Conservation (phyloP, 2,329 filamentous ascomycete species). For the Talaromyces funiculosus region DNA sequence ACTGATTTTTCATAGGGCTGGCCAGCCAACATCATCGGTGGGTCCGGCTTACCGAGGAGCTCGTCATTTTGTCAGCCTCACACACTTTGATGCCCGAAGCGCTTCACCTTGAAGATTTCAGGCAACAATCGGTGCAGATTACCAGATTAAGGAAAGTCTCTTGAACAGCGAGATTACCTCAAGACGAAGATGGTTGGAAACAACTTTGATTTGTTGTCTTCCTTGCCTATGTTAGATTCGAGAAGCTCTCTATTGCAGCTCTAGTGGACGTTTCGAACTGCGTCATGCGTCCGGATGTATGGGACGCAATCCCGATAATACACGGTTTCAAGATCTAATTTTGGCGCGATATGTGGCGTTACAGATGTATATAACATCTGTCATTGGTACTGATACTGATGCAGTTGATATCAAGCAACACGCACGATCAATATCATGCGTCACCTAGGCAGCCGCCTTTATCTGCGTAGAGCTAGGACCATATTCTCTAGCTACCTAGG, state of each 20-base stretch:
- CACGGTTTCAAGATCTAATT: background rate
- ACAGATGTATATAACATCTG: background rate
- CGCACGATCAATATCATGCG: background rate
- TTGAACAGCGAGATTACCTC: background rate
- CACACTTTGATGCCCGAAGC: constrained; percentile 9
- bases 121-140: constrained; percentile 3
- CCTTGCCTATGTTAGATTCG: background rate
- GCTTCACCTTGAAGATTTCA: constrained; percentile 8
- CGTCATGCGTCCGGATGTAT: background rate
- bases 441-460: background rate
- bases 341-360: background rate
- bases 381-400: background rate
- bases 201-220: background rate
- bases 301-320: background rate
- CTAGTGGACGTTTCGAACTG: background rate
- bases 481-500: background rate
- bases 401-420: background rate
- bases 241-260: background rate
- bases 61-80: constrained; percentile 2
- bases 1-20: constrained; percentile 1
- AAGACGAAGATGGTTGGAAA: background rate
- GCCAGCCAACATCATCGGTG: background rate
- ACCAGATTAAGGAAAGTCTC: background rate
- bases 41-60: background rate
- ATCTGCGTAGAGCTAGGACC: background rate